A percentile compares a stretch with the other conserved stretches of the same genome.
Conservation (phyloP, 805 yeast genomes). For the Teunomyces cretensis region DNA sequence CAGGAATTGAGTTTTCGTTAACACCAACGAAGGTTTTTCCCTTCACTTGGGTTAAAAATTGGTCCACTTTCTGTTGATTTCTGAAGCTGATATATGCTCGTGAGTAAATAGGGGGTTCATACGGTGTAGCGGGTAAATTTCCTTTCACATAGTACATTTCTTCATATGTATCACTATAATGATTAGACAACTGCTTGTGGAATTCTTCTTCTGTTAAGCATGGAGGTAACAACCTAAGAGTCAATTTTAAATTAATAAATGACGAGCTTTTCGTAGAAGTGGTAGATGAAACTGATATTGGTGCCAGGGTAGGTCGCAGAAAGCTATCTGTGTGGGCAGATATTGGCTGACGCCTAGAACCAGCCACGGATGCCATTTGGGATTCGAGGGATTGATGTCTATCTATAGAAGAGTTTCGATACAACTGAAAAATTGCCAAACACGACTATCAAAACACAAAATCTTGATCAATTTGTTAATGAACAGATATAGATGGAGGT, state of each 20-base stretch:
- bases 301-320: background rate
- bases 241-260: conserved; percentile 6
- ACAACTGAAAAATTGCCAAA: background rate
- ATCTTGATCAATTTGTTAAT: no score
- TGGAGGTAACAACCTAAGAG: conserved; percentile 27
- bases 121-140: conserved; percentile 12
- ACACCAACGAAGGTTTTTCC: conserved; percentile 24
- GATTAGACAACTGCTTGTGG: conserved; percentile 18
- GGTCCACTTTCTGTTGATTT: conserved; percentile 7
- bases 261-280: background rate
- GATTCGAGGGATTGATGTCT: background rate
- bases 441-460: background rate
- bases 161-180: conserved; percentile 5
- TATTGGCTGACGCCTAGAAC: background rate
- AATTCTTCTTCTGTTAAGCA: conserved; percentile 15
- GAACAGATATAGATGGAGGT: background rate
- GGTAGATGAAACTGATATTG: background rate
- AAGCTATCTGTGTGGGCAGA: background rate
- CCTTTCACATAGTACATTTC: conserved; percentile 18
- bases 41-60: conserved; percentile 10
- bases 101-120: conserved; percentile 19
- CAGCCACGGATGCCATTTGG: conserved; percentile 1
- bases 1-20: conserved; percentile 31
- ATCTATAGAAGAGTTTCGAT: background rate
- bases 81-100: conserved; percentile 17